Conservation (phyloP, 2,329 filamentous ascomycete genomes). For the Neopestalotiopsis clavispora region DNA sequence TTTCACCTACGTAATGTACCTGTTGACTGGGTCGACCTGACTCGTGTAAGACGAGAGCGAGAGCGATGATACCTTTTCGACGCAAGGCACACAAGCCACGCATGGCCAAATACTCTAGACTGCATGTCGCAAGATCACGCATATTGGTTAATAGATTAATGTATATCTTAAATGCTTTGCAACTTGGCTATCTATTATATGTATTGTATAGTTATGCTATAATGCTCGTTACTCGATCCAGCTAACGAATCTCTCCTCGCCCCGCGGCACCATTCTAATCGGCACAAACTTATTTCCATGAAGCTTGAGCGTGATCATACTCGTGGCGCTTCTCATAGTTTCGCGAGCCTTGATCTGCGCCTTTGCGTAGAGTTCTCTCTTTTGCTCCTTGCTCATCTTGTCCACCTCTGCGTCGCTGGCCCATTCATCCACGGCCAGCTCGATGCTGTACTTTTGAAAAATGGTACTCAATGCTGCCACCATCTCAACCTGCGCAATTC, state of each 20-base stretch:
- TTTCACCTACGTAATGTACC: neutral
- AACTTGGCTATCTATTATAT: neutral
- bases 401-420: conserved; percentile 58
- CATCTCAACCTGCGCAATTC: conserved; percentile 65
- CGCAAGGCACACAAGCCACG: too few relatives aligned
- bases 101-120: neutral
- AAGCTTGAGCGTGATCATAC: conserved; percentile 76
- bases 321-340: conserved; percentile 59
- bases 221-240: conserved; percentile 25
- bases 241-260: conserved; percentile 69
- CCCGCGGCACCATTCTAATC: conserved; percentile 70
- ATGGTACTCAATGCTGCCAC: conserved; percentile 58
- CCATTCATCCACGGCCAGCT: conserved; percentile 70
- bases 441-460: conserved; percentile 67
- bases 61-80: too few relatives aligned
- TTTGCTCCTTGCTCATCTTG: conserved; percentile 50
- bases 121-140: neutral
- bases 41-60: neutral
- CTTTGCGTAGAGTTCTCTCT: conserved; percentile 61
- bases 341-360: conserved; percentile 60
- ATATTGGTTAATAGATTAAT: too few relatives aligned
- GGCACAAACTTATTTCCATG: conserved; percentile 64
- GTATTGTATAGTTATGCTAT: neutral
- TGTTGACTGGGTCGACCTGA: neutral
- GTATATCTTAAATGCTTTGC: neutral